These are phyloP conservation scores for Scedosporium aurantiacum DNA, from an alignment of 2,329 filamentous ascomycete species.

Conservation along the genomic window DNA sequence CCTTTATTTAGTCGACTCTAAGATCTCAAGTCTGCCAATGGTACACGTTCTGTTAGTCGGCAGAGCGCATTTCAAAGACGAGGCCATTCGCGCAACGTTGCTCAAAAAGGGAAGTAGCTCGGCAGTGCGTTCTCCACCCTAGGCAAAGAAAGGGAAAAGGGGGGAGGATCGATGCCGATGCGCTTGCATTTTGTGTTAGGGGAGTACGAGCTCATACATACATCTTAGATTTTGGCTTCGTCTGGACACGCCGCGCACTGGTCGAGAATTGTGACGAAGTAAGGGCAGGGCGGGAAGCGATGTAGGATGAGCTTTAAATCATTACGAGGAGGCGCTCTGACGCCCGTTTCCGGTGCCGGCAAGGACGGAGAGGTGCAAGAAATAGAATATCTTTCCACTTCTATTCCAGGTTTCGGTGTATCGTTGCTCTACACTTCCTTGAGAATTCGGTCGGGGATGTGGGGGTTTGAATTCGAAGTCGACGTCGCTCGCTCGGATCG, in stretches of 20 bases:
- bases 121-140: background rate
- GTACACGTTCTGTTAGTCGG: conserved; percentile 4
- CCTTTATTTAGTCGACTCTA: background rate
- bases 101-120: background rate
- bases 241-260: background rate
- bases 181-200: background rate
- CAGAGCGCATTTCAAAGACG: background rate
- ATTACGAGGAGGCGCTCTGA: conserved; percentile 2
- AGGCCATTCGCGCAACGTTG: background rate
- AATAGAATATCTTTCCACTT: background rate
- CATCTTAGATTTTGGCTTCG: background rate
- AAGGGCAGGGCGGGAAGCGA: conserved; percentile 1
- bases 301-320: background rate
- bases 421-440: background rate
- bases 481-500: background rate
- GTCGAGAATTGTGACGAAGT: conserved; percentile 1
- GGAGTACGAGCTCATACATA: conserved; percentile 3
- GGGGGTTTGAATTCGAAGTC: background rate
- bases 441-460: background rate
- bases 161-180: background rate
- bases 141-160: background rate
- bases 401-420: conserved; percentile 2
- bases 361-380: background rate
- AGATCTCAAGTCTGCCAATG: background rate
- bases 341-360: conserved; percentile 5